A percentile compares a stretch with the other conserved stretches of the same genome.
These are phyloP conservation scores for Penicillium sp. DNA, from an alignment of 2,329 filamentous ascomycete genomes.

Conservation along the genomic window DNA sequence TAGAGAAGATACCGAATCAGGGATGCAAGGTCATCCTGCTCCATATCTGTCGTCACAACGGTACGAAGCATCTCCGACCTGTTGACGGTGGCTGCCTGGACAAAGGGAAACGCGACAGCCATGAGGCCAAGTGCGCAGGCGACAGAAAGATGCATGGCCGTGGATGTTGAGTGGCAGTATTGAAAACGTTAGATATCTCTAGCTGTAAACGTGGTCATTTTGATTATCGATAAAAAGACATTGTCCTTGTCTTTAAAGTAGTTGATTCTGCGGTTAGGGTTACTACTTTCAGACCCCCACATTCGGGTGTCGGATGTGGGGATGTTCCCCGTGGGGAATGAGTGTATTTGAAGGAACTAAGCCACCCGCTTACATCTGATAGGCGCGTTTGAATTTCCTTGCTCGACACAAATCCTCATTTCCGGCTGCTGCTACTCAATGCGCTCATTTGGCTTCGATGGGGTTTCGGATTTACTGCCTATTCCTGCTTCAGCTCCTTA, in stretches of 20 bases:
- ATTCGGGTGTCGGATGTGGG: background rate
- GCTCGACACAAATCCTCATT: background rate
- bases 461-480: background rate
- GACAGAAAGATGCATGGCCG: background rate
- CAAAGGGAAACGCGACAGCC: background rate
- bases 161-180: background rate
- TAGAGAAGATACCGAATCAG: conserved; percentile 17
- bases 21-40: conserved; percentile 15
- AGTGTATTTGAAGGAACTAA: background rate
- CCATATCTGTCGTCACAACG: conserved; percentile 15
- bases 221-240: background rate
- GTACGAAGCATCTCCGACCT: conserved; percentile 9
- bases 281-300: background rate
- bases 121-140: background rate
- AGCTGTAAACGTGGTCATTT: background rate
- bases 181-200: background rate
- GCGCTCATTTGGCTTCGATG: background rate
- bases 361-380: background rate
- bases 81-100: background rate
- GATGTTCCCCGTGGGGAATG: background rate
- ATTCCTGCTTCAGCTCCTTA: background rate
- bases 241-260: background rate
- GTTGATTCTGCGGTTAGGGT: background rate
- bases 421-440: background rate
- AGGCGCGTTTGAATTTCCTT: background rate